Percentiles rank a stretch among this genome's conserved stretches.
These are phyloP conservation scores for Cordyceps farinosa DNA, from an alignment of 2,329 filamentous ascomycete species.

Conservation along the genomic window DNA sequence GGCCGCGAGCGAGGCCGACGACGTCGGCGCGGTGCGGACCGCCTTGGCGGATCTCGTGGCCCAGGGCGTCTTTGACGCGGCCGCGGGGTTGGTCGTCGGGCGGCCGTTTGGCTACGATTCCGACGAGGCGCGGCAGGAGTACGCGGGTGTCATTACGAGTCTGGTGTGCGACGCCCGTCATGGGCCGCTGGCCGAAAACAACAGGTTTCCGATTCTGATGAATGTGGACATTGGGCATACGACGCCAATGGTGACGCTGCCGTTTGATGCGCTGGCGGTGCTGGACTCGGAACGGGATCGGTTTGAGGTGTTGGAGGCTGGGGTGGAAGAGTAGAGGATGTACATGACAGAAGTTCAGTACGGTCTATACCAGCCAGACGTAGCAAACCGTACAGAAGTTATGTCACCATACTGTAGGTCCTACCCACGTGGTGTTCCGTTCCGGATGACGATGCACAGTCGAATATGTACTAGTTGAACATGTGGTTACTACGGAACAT, in stretches of 20 bases:
- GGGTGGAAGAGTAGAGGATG: neutral
- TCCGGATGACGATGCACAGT: no score
- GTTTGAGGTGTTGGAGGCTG: conserved; percentile 31
- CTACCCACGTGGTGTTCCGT: no score
- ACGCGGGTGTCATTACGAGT: conserved; percentile 30
- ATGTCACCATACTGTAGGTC: no score
- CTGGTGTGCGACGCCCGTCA: conserved; percentile 33
- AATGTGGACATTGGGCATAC: conserved; percentile 44
- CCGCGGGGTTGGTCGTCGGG: conserved; percentile 40
- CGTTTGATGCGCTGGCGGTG: conserved; percentile 34
- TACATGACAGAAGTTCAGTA: no score
- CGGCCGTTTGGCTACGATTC: conserved; percentile 40
- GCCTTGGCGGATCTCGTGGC: conserved; percentile 40
- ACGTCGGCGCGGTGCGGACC: conserved; percentile 28
- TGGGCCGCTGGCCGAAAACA: conserved; percentile 22
- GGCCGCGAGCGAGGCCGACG: conserved; percentile 30
- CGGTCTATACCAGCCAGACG: no score
- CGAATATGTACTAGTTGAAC: no score
- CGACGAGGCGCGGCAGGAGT: conserved; percentile 26
- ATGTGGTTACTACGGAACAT: no score
- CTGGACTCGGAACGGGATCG: conserved; percentile 37
- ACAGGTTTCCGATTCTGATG: conserved; percentile 39
- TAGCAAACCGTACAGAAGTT: no score
- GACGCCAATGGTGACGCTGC: conserved; percentile 39
- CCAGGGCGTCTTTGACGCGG: conserved; percentile 39